Percentiles rank a stretch among this genome's conserved stretches.
Evolutionary conservation across 495 filamentous ascomycete species (phyloP).

Genomic region (Tricharina praecox): DNA sequence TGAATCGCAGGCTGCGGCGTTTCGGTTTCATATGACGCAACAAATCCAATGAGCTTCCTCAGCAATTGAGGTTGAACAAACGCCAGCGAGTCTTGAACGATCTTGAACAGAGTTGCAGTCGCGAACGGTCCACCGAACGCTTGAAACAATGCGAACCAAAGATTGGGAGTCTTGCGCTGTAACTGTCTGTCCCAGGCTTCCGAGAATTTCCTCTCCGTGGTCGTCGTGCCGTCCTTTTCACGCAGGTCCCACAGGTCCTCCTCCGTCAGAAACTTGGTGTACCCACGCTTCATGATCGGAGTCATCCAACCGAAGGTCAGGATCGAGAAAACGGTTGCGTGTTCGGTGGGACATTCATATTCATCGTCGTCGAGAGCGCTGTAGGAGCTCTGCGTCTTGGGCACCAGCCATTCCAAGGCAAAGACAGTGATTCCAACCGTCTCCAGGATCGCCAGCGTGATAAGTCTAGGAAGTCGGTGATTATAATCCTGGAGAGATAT

Average conservation of each 20-base stretch:
- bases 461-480: constrained; percentile 54
- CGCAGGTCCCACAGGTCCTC: constrained; percentile 93
- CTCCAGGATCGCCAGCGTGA: constrained; percentile 56
- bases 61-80: constrained; percentile 89
- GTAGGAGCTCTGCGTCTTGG: constrained; percentile 73
- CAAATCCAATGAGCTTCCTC: constrained; percentile 66
- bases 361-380: constrained; percentile 60
- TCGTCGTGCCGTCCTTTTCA: constrained; percentile 56
- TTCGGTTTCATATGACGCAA: constrained; percentile 54
- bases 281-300: constrained; percentile 88
- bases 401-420: constrained; percentile 71
- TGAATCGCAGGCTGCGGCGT: constrained; percentile 58
- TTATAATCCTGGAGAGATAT: constrained; percentile 56
- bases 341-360: constrained; percentile 70
- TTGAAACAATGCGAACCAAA: constrained; percentile 84
- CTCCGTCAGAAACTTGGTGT: constrained; percentile 80
- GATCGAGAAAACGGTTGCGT: constrained; percentile 83
- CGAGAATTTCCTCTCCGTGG: constrained; percentile 49
- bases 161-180: constrained; percentile 52
- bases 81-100: constrained; percentile 60
- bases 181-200: constrained; percentile 63
- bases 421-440: constrained; percentile 62
- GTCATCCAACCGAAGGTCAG: constrained; percentile 99
- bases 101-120: constrained; percentile 65
- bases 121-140: constrained; percentile 74